Conservation (phyloP, 371 early-diverging fungal species). For the Zychaea mexicana region DNA sequence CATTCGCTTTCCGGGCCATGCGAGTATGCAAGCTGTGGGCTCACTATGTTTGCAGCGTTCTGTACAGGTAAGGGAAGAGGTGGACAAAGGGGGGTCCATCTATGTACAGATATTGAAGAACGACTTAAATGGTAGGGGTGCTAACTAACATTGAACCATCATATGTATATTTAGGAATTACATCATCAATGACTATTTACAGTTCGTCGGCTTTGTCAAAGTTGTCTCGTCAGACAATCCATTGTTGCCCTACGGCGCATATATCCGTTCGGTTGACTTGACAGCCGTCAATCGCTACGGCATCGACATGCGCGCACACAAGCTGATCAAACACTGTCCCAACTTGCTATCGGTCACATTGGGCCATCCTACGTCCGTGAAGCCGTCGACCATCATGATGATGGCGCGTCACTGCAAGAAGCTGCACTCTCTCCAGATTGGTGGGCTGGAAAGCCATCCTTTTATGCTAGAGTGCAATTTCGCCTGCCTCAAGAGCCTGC, state of each 20-base stretch:
- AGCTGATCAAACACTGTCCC: constrained; percentile 15
- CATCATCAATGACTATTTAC: constrained; percentile 14
- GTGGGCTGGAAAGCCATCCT: constrained; percentile 18
- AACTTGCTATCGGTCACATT: constrained; percentile 15
- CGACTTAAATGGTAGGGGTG: neutral
- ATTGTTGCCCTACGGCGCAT: constrained; percentile 13
- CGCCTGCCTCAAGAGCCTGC: constrained; percentile 6
- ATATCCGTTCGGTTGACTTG: constrained; percentile 16
- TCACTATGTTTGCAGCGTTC: constrained; percentile 14
- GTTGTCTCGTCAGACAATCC: constrained; percentile 3
- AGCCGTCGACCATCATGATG: constrained; percentile 7
- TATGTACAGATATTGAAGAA: neutral
- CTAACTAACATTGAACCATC: neutral
- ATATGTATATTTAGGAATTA: constrained; percentile 13
- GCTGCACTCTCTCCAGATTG: constrained; percentile 14
- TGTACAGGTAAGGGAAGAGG: constrained; percentile 13
- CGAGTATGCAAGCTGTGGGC: constrained; percentile 20
- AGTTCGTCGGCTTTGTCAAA: constrained; percentile 21
- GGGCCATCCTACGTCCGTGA: constrained; percentile 22
- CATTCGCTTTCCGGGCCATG: constrained; percentile 15
- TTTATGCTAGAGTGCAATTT: constrained; percentile 30
- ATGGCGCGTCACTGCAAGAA: constrained; percentile 13
- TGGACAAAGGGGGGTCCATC: neutral
- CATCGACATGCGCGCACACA: constrained; percentile 12
- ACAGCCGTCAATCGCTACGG: constrained; percentile 23